A percentile compares a stretch with the other conserved stretches of the same genome.
phyloP scores from a whole-genome alignment of 306 rosid species.

The Crataegus laevigata region DNA sequence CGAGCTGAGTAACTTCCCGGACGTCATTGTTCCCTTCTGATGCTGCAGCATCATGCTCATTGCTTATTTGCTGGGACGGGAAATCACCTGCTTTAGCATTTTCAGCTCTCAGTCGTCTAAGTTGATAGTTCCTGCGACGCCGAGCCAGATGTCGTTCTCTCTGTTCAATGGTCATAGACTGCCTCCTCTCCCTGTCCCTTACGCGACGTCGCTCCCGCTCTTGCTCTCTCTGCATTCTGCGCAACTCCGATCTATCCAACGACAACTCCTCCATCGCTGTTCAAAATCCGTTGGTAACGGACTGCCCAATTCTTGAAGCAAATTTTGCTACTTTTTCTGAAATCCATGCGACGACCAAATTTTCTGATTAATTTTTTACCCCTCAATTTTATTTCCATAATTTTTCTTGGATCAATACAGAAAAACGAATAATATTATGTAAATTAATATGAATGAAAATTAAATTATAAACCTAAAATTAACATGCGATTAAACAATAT shows the following conservation, averaged over 20 bases:
- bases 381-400: background rate
- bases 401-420: background rate
- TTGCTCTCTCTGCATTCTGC: conserved; percentile 51
- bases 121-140: conserved; percentile 77
- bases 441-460: background rate
- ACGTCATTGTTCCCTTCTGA: conserved; percentile 17
- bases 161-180: conserved; percentile 75
- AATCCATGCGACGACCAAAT: background rate
- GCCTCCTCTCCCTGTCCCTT: conserved; percentile 71
- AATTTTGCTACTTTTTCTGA: background rate
- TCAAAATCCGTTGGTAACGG: background rate
- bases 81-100: conserved; percentile 14
- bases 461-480: background rate
- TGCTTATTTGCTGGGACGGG: conserved; percentile 26
- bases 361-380: background rate
- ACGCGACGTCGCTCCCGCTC: conserved; percentile 73
- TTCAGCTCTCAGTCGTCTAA: conserved; percentile 61
- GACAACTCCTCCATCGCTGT: conserved; percentile 33
- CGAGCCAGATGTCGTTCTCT: conserved; percentile 74
- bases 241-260: conserved; percentile 28
- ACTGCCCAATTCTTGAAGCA: background rate
- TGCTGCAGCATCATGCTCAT: background rate
- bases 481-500: background rate
- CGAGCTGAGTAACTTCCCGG: background rate
- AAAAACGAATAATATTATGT: background rate